phyloP scores from a whole-genome alignment of 352 stramenopile species.

The Phytophthora fragariaefolia region DNA sequence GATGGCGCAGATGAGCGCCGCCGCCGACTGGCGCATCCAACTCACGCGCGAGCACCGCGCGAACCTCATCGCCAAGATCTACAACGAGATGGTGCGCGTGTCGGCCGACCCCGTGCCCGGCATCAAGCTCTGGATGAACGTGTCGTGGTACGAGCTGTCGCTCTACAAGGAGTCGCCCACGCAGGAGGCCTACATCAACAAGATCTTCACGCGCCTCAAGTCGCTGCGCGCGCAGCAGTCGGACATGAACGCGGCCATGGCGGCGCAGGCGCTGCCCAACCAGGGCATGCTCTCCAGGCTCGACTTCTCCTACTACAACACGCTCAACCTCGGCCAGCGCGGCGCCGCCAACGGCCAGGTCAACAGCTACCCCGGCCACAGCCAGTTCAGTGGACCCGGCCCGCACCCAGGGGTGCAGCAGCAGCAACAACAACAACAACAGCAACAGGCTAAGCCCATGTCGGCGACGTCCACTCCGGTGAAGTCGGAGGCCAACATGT shows the following conservation, averaged over 20 bases:
- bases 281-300: constrained; percentile 77
- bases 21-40: constrained; percentile 75
- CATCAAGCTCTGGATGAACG: constrained; percentile 91
- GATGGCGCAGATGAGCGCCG: constrained; percentile 28
- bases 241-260: constrained; percentile 75
- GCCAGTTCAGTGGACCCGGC: constrained; percentile 36
- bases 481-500: constrained; percentile 34
- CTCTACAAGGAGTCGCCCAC: constrained; percentile 89
- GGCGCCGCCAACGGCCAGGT: constrained; percentile 33
- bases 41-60: constrained; percentile 80
- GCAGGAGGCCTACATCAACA: constrained; percentile 90
- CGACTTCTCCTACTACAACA: constrained; percentile 88
- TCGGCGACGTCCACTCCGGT: constrained; percentile 22
- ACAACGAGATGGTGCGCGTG: constrained; percentile 87
- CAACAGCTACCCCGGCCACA: constrained; percentile 49
- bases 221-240: constrained; percentile 74
- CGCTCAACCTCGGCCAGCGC: constrained; percentile 59
- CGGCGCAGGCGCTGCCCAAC: constrained; percentile 68
- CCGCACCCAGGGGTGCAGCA: constrained; percentile 39
- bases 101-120: constrained; percentile 75
- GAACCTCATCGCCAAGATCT: constrained; percentile 90
- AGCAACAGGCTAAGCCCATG: constrained; percentile 25
- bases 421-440: constrained; percentile 28
- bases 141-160: constrained; percentile 86
- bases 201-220: constrained; percentile 89